Percentiles rank a stretch among this genome's conserved stretches.
Evolutionary conservation across 106 monocot genomes (phyloP).

Genomic region (Acorus gramineus): DNA sequence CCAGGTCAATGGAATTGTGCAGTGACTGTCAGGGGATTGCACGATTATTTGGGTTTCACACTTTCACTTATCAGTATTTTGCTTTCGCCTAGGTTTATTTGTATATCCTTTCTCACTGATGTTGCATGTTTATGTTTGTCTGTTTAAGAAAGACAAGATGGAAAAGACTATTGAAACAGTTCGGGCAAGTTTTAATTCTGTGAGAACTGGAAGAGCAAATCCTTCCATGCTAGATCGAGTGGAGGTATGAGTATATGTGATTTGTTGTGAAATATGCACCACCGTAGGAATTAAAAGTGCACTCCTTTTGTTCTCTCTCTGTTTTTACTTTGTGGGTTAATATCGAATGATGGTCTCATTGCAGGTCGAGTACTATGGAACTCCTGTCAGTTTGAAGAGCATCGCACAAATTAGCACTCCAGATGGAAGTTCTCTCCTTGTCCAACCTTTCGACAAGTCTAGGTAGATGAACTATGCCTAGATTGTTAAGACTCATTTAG

Average conservation of each 20-base stretch:
- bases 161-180: slow-evolving; percentile 84
- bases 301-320: neutral
- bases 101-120: too few relatives aligned
- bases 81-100: too few relatives aligned
- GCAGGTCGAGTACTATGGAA: slow-evolving; percentile 97
- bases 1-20: too few relatives aligned
- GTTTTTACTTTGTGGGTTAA: neutral
- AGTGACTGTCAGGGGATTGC: too few relatives aligned
- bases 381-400: slow-evolving; percentile 79
- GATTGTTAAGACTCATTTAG: too few relatives aligned
- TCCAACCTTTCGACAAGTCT: slow-evolving; percentile 94
- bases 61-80: too few relatives aligned
- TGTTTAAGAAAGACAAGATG: slow-evolving; percentile 79
- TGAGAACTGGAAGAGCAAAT: slow-evolving; percentile 93
- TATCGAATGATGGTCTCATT: slow-evolving; percentile 4
- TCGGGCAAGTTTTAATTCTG: slow-evolving; percentile 61
- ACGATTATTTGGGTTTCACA: too few relatives aligned
- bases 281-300: neutral
- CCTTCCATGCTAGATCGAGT: slow-evolving; percentile 90
- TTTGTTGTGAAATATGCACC: too few relatives aligned
- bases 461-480: slow-evolving; percentile 22
- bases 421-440: slow-evolving; percentile 76
- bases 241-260: slow-evolving; percentile 35
- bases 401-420: slow-evolving; percentile 95
- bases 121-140: neutral